phyloP scores from a whole-genome alignment of 78 protist species.

The Speleostelium caveatum region DNA sequence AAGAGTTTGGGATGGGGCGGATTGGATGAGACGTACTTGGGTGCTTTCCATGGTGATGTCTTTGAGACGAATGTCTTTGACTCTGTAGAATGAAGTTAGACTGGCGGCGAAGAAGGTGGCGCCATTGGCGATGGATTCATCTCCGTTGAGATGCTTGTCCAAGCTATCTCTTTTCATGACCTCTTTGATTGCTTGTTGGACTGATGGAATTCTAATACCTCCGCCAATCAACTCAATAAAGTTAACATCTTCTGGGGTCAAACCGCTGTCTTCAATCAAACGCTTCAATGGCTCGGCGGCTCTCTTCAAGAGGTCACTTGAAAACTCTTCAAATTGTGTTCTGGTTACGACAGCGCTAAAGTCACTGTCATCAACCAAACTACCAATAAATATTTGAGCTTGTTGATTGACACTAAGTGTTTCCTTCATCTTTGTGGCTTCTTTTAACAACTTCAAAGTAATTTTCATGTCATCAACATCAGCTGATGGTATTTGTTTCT shows the following conservation, averaged over 20 bases:
- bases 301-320: conserved; percentile 66
- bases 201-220: conserved; percentile 59
- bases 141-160: conserved; percentile 87
- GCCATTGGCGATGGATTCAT: conserved; percentile 87
- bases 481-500: conserved; percentile 10
- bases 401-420: conserved; percentile 87
- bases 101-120: conserved; percentile 84
- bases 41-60: conserved; percentile 46
- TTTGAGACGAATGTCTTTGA: conserved; percentile 90
- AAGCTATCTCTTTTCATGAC: conserved; percentile 58
- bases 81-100: conserved; percentile 63
- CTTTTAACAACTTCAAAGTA: conserved; percentile 84
- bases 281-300: conserved; percentile 46
- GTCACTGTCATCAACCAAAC: conserved; percentile 80
- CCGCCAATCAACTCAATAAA: conserved; percentile 64
- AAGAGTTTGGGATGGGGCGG: too few species aligned
- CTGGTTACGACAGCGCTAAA: conserved; percentile 59
- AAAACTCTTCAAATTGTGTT: conserved; percentile 77
- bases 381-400: conserved; percentile 76
- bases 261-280: conserved; percentile 24
- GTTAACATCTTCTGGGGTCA: conserved; percentile 34
- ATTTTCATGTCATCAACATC: conserved; percentile 17
- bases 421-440: conserved; percentile 83
- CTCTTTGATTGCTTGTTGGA: conserved; percentile 58
- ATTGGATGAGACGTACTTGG: conserved; percentile 9